These are phyloP conservation scores for Cymbidium sinense DNA, from an alignment of 106 monocot genomes.

Conservation along the genomic window DNA sequence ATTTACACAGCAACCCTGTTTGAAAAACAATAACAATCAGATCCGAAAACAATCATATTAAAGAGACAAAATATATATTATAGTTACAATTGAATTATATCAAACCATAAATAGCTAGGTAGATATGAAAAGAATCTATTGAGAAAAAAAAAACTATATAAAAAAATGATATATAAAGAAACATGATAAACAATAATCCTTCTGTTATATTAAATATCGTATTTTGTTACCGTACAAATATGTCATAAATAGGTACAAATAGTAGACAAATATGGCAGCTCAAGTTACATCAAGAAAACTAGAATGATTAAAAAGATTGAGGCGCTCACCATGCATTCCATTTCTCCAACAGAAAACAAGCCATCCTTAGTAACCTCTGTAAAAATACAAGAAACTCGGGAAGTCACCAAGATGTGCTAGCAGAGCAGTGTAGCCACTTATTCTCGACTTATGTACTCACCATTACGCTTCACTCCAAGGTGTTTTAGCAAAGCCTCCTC, in stretches of 20 bases:
- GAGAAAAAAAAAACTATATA: not conserved
- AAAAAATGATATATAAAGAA: not conserved
- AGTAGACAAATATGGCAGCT: not conserved
- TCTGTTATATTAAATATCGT: not conserved
- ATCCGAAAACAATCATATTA: not conserved
- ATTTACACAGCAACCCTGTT: slow-evolving; percentile 97
- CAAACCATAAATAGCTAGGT: not conserved
- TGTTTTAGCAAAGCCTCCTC: slow-evolving; percentile 86
- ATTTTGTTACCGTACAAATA: not conserved
- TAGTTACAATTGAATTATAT: not conserved
- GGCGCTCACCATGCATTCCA: slow-evolving; percentile 92
- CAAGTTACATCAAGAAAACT: not conserved
- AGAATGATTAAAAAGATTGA: not conserved
- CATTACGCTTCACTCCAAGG: slow-evolving; percentile 92
- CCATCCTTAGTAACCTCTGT: slow-evolving; percentile 97
- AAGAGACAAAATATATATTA: not conserved
- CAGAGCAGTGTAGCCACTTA: not conserved
- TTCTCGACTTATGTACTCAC: slow-evolving; percentile 14
- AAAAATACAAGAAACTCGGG: slow-evolving; percentile 4
- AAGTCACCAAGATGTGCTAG: not conserved
- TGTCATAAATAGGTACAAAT: not conserved
- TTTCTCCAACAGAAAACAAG: slow-evolving; percentile 93
- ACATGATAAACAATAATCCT: not conserved
- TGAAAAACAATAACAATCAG: not conserved
- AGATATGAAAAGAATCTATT: not conserved